Percentiles rank a stretch among this genome's conserved stretches.
Evolutionary conservation across 2,329 filamentous ascomycete genomes (phyloP).

Genomic region (Aaosphaeria arxii): DNA sequence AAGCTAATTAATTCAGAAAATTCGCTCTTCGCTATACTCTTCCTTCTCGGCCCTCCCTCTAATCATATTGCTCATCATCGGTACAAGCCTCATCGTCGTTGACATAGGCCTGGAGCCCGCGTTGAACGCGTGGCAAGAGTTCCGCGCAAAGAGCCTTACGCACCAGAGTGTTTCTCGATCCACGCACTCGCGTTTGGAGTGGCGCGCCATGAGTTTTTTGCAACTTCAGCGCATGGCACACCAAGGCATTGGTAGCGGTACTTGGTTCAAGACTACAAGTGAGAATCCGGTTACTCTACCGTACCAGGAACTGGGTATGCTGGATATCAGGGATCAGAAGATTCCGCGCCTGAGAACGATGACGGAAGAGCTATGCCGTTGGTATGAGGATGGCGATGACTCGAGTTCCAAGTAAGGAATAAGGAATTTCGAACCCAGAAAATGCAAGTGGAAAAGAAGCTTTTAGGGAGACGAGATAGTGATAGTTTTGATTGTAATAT

Average conservation of each 20-base stretch:
- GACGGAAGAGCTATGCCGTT: not conserved
- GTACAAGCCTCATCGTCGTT: not conserved
- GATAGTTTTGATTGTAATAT: no score
- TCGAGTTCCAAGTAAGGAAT: no score
- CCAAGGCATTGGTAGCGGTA: not conserved
- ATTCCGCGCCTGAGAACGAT: not conserved
- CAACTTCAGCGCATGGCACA: slow-evolving; percentile 1
- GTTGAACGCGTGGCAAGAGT: not conserved
- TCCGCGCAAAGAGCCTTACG: not conserved
- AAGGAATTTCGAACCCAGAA: no score
- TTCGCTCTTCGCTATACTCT: not conserved
- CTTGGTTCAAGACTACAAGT: not conserved
- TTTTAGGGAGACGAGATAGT: no score
- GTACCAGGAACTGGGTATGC: not conserved
- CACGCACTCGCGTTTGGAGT: not conserved
- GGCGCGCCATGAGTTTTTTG: not conserved
- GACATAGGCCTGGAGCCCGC: slow-evolving; percentile 1
- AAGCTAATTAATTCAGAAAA: not conserved
- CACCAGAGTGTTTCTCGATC: not conserved
- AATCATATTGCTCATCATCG: slow-evolving; percentile 1
- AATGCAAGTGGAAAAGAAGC: no score
- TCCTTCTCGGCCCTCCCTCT: slow-evolving; percentile 2
- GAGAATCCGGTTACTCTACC: not conserved
- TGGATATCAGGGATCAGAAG: not conserved
- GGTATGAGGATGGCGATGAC: not conserved